phyloP scores from a whole-genome alignment of 371 early-diverging fungal genomes.

The Haplosporangium sp. region DNA sequence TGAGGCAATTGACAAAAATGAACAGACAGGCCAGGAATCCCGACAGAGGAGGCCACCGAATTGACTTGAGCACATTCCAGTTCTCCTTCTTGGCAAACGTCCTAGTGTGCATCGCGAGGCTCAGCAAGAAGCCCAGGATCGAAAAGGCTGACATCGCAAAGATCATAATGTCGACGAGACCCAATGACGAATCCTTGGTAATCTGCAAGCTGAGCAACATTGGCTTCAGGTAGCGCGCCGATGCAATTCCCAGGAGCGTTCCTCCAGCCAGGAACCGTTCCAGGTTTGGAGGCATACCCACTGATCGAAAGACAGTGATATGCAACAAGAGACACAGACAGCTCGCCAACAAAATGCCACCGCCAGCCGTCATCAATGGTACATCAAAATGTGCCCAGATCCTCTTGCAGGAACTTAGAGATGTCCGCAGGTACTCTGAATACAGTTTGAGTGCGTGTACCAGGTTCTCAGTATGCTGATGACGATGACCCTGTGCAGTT shows the following conservation, averaged over 20 bases:
- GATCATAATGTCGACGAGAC: conserved; percentile 52
- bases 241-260: conserved; percentile 36
- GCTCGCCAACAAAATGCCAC: conserved; percentile 58
- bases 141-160: conserved; percentile 35
- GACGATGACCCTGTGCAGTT: conserved; percentile 29
- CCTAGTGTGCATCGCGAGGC: conserved; percentile 13
- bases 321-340: conserved; percentile 38
- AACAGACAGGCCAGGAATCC: conserved; percentile 58
- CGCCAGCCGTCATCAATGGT: conserved; percentile 70
- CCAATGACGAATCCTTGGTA: conserved; percentile 42
- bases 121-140: conserved; percentile 29
- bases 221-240: conserved; percentile 28
- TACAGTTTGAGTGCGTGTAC: conserved; percentile 62
- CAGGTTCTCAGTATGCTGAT: conserved; percentile 11
- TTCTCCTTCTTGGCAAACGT: conserved; percentile 19
- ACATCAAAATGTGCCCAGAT: conserved; percentile 96
- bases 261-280: conserved; percentile 48
- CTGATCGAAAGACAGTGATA: conserved; percentile 27
- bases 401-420: conserved; percentile 77
- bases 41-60: conserved; percentile 29
- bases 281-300: conserved; percentile 35
- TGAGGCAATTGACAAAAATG: conserved; percentile 65
- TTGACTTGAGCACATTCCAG: conserved; percentile 8
- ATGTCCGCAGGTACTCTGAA: conserved; percentile 70
- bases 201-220: conserved; percentile 20